Conservation (phyloP, 768 basidiomycete genomes). For the Suillus hirtellus region DNA sequence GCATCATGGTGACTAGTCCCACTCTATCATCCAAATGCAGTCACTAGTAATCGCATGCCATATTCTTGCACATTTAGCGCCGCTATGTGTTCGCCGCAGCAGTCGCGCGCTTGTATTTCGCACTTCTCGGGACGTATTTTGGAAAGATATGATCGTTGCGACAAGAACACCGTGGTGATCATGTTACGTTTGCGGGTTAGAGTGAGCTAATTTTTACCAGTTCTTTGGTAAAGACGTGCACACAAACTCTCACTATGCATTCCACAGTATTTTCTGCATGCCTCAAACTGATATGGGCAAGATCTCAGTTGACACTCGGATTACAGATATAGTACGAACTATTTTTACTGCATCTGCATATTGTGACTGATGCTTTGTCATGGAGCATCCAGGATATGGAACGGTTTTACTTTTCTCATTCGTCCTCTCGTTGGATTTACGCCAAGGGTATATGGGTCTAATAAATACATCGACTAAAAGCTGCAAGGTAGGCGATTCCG, state of each 20-base stretch:
- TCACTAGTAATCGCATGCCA: no score
- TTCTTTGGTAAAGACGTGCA: not conserved
- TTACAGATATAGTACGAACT: not conserved
- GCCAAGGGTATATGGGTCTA: not conserved
- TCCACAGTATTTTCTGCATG: not conserved
- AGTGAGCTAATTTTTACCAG: not conserved
- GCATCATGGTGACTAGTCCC: no score
- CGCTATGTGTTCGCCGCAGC: no score
- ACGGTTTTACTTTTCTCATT: not conserved
- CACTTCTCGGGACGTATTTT: not conserved
- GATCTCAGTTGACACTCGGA: not conserved
- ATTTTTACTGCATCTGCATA: not conserved
- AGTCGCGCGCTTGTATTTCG: not conserved
- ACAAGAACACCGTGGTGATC: not conserved
- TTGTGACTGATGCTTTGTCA: not conserved
- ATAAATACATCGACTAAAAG: not conserved
- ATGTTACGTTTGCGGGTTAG: not conserved
- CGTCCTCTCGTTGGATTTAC: no score
- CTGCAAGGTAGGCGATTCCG: not conserved
- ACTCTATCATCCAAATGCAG: no score
- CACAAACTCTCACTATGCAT: not conserved
- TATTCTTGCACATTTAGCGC: no score
- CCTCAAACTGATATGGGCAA: not conserved
- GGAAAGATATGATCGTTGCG: not conserved
- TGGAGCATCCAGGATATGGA: not conserved